Evolutionary conservation across 75 land plant genomes (phyloP).

Genomic region (Pinus albicaulis): DNA sequence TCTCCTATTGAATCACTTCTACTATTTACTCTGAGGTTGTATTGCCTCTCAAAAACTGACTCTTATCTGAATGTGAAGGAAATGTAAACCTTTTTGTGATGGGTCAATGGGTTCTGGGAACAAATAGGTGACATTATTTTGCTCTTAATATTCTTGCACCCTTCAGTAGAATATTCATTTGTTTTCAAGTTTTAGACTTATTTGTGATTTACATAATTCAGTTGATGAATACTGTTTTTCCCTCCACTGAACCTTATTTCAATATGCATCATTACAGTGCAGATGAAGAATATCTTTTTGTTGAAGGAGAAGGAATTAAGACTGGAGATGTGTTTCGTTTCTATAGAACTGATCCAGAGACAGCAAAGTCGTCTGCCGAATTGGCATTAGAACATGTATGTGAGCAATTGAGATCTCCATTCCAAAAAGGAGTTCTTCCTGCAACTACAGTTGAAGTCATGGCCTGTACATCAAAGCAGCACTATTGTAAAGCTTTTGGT

Average conservation of each 20-base stretch:
- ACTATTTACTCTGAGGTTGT: not conserved
- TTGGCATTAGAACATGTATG: slow-evolving; percentile 16
- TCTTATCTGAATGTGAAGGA: not conserved
- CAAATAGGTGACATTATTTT: not conserved
- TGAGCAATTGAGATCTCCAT: not conserved
- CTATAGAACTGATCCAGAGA: slow-evolving; percentile 26
- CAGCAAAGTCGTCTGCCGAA: slow-evolving; percentile 16
- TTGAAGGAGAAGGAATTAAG: slow-evolving; percentile 30
- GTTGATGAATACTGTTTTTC: not conserved
- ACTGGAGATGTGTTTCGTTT: slow-evolving; percentile 47
- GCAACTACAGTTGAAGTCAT: slow-evolving; percentile 4
- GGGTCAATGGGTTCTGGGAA: not conserved
- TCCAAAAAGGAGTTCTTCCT: not conserved
- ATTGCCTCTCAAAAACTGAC: not conserved
- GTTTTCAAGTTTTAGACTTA: not conserved
- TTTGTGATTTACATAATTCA: not conserved
- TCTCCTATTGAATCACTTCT: not conserved
- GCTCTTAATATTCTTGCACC: not conserved
- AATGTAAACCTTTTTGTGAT: not conserved
- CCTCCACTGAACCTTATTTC: not conserved
- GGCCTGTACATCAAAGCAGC: not conserved
- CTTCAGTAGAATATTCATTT: not conserved
- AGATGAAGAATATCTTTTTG: slow-evolving; percentile 48
- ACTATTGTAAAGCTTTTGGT: slow-evolving; percentile 15
- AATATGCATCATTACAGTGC: slow-evolving; percentile 17